Evolutionary conservation across 495 filamentous ascomycete species (phyloP).

Genomic region (Penicillium manginii): DNA sequence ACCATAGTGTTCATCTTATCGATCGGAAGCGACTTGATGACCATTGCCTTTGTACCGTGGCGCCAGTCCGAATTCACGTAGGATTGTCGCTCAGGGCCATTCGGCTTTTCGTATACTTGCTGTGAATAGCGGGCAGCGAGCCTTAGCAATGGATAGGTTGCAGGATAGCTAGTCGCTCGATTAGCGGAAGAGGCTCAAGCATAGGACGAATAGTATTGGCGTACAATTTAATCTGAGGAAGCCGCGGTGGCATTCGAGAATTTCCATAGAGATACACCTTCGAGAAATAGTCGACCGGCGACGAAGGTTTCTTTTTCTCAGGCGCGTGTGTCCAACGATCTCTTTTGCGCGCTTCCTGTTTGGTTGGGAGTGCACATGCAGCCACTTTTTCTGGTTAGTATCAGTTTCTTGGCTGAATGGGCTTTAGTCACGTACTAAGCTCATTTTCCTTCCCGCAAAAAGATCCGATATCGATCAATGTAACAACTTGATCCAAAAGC

Average conservation of each 20-base stretch:
- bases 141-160: slow-evolving; percentile 71
- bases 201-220: slow-evolving; percentile 19
- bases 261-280: slow-evolving; percentile 81
- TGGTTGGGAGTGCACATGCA: slow-evolving; percentile 24
- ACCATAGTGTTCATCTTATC: slow-evolving; percentile 77
- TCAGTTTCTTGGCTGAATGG: not conserved
- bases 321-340: slow-evolving; percentile 8
- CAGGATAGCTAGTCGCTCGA: slow-evolving; percentile 57
- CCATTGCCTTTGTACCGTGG: slow-evolving; percentile 79
- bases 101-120: slow-evolving; percentile 68
- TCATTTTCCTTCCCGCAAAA: slow-evolving; percentile 67
- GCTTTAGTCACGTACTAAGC: slow-evolving; percentile 38
- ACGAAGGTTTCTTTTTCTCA: slow-evolving; percentile 16
- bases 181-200: not conserved
- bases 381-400: slow-evolving; percentile 24
- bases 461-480: slow-evolving; percentile 68
- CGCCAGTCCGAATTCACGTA: slow-evolving; percentile 71
- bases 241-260: slow-evolving; percentile 67
- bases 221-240: slow-evolving; percentile 68
- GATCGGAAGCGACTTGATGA: slow-evolving; percentile 75
- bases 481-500: slow-evolving; percentile 65
- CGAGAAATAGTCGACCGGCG: slow-evolving; percentile 61
- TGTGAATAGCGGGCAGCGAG: slow-evolving; percentile 76
- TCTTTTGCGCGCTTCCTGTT: slow-evolving; percentile 15
- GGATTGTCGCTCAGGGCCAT: slow-evolving; percentile 59